phyloP scores from a whole-genome alignment of 345 rosid genomes.

The Lepidium africanum region DNA sequence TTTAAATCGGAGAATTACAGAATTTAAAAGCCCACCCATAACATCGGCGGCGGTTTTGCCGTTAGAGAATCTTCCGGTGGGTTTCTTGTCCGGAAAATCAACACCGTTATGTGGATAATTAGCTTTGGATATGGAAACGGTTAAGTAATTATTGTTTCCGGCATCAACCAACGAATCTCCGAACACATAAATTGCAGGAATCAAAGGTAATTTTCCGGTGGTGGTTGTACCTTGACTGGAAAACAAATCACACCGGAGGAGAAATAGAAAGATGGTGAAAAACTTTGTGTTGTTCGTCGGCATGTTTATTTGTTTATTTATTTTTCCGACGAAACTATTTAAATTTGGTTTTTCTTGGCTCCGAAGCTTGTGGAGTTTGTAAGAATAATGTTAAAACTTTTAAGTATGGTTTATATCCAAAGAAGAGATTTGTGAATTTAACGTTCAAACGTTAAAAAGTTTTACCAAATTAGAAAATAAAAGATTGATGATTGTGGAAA shows the following conservation, averaged over 20 bases:
- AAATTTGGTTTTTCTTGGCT: not conserved
- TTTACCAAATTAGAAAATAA: not conserved
- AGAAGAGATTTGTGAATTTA: not conserved
- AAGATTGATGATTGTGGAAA: slow-evolving; percentile 14
- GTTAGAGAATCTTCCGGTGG: slow-evolving; percentile 56
- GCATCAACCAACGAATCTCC: slow-evolving; percentile 58
- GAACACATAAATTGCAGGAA: slow-evolving; percentile 41
- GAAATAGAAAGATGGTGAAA: not conserved
- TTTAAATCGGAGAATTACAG: not conserved
- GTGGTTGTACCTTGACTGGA: slow-evolving; percentile 13
- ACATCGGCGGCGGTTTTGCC: slow-evolving; percentile 51
- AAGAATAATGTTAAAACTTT: slow-evolving; percentile 1
- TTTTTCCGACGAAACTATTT: slow-evolving; percentile 5
- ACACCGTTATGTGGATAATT: slow-evolving; percentile 43
- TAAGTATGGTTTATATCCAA: slow-evolving; percentile 12
- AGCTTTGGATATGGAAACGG: slow-evolving; percentile 33
- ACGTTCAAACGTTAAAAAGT: not conserved
- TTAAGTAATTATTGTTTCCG: slow-evolving; percentile 46
- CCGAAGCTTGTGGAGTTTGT: slow-evolving; percentile 7
- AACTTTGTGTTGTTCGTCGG: slow-evolving; percentile 4
- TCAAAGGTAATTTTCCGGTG: slow-evolving; percentile 12
- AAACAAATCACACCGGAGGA: slow-evolving; percentile 8
- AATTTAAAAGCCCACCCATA: slow-evolving; percentile 22
- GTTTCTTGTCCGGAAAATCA: slow-evolving; percentile 38
- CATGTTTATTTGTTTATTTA: not conserved